phyloP scores from a whole-genome alignment of 2,329 filamentous ascomycete genomes.

The Cercospora janseana region DNA sequence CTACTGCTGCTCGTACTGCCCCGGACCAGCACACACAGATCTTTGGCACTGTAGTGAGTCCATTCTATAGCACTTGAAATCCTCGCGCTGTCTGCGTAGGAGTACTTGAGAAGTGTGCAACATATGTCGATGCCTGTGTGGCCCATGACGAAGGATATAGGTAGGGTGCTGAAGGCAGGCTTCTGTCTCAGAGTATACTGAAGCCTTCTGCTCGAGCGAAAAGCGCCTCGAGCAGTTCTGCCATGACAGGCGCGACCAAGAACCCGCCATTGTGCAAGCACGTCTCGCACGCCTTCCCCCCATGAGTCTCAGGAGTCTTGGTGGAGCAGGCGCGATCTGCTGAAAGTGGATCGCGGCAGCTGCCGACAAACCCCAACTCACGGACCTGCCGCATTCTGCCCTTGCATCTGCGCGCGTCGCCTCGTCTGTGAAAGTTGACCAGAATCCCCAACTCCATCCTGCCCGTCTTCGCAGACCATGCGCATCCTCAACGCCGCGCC shows the following conservation, averaged over 20 bases:
- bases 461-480: too few species aligned
- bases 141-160: background rate
- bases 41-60: conserved; percentile 11
- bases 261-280: too few species aligned
- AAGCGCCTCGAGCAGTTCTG: too few species aligned
- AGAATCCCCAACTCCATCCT: too few species aligned
- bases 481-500: background rate
- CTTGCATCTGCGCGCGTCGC: background rate
- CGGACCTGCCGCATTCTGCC: conserved; percentile 1
- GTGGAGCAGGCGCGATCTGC: background rate
- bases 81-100: conserved; percentile 34
- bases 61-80: background rate
- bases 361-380: too few species aligned
- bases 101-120: conserved; percentile 35
- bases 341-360: background rate
- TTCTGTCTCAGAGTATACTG: too few species aligned
- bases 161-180: background rate
- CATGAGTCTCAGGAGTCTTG: too few species aligned
- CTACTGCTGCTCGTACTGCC: conserved; percentile 16
- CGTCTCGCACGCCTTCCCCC: too few species aligned
- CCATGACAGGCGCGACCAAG: too few species aligned
- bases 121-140: conserved; percentile 24
- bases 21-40: conserved; percentile 35
- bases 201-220: too few species aligned
- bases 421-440: too few species aligned